phyloP scores from a whole-genome alignment of 2,329 filamentous ascomycete genomes.

The Colletotrichum kahawae region DNA sequence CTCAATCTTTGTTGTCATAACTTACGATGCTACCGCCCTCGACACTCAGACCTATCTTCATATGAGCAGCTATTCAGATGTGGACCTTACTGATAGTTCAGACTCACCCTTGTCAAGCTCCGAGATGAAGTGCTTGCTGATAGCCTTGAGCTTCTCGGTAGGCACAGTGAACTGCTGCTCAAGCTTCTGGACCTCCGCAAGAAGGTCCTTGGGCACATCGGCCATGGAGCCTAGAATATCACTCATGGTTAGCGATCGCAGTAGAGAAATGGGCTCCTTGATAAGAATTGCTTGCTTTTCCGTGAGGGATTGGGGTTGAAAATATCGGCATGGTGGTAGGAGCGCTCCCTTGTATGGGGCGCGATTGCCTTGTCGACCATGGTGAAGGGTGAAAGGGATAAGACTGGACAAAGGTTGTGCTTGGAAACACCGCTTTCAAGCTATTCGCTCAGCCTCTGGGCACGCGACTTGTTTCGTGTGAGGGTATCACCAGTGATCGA shows the following conservation, averaged over 20 bases:
- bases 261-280: neutral
- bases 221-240: slow-evolving; percentile 76
- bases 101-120: slow-evolving; percentile 83
- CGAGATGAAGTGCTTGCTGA: slow-evolving; percentile 86
- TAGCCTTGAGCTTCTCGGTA: slow-evolving; percentile 81
- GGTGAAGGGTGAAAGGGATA: neutral
- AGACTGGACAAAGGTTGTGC: neutral
- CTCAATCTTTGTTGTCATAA: slow-evolving; percentile 23
- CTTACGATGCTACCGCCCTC: slow-evolving; percentile 93
- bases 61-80: slow-evolving; percentile 13
- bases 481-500: slow-evolving; percentile 1
- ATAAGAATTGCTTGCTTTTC: slow-evolving; percentile 12
- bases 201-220: slow-evolving; percentile 86
- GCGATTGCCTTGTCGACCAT: slow-evolving; percentile 21
- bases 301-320: slow-evolving; percentile 13
- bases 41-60: slow-evolving; percentile 71
- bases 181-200: slow-evolving; percentile 79
- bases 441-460: neutral
- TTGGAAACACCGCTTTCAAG: neutral
- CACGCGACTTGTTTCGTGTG: neutral
- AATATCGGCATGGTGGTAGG: slow-evolving; percentile 18
- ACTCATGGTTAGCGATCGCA: slow-evolving; percentile 5
- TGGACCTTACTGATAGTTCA: neutral
- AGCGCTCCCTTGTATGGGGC: slow-evolving; percentile 22
- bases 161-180: slow-evolving; percentile 86